These are phyloP conservation scores for Cladosporium sp. DNA, from an alignment of 2,329 filamentous ascomycete species.

Conservation along the genomic window DNA sequence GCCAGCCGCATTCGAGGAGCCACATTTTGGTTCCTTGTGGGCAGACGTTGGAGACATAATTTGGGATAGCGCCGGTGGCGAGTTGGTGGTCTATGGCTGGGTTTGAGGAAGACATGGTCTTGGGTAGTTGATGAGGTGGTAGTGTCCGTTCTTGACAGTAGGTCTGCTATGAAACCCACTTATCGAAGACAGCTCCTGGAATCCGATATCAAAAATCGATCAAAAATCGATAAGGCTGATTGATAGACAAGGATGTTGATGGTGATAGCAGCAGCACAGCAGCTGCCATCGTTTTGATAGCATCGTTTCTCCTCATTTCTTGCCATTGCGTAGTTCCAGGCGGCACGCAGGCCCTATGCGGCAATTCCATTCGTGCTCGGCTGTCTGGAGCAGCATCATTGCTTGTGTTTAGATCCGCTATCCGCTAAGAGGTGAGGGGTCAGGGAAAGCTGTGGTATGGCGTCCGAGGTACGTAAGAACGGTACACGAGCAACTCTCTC, in stretches of 20 bases:
- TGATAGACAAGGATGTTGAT: background rate
- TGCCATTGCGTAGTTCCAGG: background rate
- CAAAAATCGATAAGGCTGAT: background rate
- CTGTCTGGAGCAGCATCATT: constrained; percentile 1
- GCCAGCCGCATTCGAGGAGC: constrained; percentile 39
- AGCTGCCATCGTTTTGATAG: background rate
- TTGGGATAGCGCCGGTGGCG: constrained; percentile 29
- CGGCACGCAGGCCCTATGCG: constrained; percentile 4
- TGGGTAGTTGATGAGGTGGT: background rate
- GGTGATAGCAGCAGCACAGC: background rate
- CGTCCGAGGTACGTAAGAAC: constrained; percentile 6
- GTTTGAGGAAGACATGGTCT: constrained; percentile 9
- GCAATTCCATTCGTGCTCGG: constrained; percentile 12
- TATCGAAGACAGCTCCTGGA: background rate
- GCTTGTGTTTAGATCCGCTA: background rate
- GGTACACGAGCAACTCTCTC: background rate
- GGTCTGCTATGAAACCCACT: no score
- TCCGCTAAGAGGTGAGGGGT: constrained; percentile 3
- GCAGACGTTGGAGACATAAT: constrained; percentile 34
- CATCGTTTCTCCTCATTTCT: constrained; percentile 4
- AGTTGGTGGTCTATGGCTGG: constrained; percentile 29
- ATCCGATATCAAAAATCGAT: no score
- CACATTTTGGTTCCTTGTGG: constrained; percentile 46
- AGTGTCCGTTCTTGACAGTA: background rate
- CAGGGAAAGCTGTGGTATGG: background rate